These are phyloP conservation scores for Tetrahymena borealis DNA, from an alignment of 73 alveolate species.

Conservation along the genomic window DNA sequence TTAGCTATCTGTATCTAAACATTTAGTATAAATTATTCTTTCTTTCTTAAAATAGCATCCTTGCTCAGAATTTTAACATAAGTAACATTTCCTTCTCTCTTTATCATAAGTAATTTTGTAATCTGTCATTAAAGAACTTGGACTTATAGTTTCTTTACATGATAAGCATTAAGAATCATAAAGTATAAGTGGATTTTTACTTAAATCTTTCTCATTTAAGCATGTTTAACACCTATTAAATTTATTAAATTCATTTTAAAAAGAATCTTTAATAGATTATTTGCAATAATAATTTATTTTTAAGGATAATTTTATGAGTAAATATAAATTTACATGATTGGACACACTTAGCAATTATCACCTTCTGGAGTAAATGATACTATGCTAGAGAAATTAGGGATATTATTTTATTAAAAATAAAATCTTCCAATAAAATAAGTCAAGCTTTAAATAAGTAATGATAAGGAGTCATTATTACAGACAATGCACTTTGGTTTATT, in stretches of 20 bases:
- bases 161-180: not conserved
- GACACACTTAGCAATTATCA: not conserved
- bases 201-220: not conserved
- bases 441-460: not conserved
- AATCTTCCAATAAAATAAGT: not conserved
- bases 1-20: not conserved
- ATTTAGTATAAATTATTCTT: not conserved
- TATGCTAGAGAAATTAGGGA: not conserved
- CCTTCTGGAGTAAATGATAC: not conserved
- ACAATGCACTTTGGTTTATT: not conserved
- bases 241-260: not conserved
- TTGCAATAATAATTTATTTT: not conserved
- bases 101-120: not conserved
- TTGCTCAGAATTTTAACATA: not conserved
- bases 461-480: not conserved
- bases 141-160: not conserved
- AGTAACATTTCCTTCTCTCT: not conserved
- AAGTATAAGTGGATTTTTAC: not conserved
- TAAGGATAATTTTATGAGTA: not conserved
- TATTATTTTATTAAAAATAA: not conserved
- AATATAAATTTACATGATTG: not conserved
- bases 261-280: not conserved
- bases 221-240: not conserved
- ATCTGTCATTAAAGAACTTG: not conserved
- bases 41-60: not conserved